Evolutionary conservation across 768 basidiomycete species (phyloP).

Genomic region (Tephrocybe sp.): DNA sequence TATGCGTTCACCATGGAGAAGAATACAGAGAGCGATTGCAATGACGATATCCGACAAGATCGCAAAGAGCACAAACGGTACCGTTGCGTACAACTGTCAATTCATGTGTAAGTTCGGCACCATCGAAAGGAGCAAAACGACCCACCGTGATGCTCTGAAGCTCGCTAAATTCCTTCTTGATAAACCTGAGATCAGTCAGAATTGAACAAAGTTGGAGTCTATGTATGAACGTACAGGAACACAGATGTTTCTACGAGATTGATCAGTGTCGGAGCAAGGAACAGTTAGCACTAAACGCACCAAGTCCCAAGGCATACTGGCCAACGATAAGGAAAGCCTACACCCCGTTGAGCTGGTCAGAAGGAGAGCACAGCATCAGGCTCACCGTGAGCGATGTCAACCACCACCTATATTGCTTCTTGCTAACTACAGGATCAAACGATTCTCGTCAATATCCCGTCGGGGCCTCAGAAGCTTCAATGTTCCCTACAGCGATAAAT

Average conservation of each 20-base stretch:
- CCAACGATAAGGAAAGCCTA: not conserved
- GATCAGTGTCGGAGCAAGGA: no score
- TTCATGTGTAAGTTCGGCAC: not conserved
- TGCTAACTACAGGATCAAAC: not conserved
- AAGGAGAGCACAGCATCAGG: not conserved
- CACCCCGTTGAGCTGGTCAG: not conserved
- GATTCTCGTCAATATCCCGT: not conserved
- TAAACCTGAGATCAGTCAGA: not conserved
- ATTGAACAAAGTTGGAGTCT: no score
- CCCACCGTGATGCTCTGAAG: not conserved
- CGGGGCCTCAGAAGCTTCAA: not conserved
- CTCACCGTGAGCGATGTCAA: not conserved
- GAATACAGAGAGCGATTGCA: not conserved
- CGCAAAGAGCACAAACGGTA: not conserved
- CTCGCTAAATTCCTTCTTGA: constrained; percentile 1
- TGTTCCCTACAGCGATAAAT: constrained; percentile 1
- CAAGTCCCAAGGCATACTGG: not conserved
- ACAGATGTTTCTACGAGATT: not conserved
- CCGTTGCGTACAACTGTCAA: not conserved
- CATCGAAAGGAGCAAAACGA: not conserved
- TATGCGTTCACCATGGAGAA: not conserved
- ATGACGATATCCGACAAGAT: constrained; percentile 1
- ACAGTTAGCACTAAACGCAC: not conserved
- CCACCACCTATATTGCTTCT: not conserved
- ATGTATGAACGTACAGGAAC: not conserved